These are phyloP conservation scores for Clonostachys rhizophaga DNA, from an alignment of 2,329 filamentous ascomycete species.

Conservation along the genomic window DNA sequence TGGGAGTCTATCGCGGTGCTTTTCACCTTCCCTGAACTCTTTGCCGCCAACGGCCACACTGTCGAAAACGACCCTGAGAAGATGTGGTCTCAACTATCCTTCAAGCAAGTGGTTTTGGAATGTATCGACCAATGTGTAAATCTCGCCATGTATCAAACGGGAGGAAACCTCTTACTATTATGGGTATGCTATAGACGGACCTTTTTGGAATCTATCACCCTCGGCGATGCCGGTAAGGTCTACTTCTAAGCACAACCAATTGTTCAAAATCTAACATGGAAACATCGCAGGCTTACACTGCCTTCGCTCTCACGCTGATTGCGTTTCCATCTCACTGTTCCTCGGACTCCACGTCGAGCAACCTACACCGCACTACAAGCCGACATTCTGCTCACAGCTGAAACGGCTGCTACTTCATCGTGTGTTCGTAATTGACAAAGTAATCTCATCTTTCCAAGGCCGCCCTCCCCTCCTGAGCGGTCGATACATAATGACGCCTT, in stretches of 20 bases:
- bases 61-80: not conserved
- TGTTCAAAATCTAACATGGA: too few relatives aligned
- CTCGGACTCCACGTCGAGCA: conserved; percentile 16
- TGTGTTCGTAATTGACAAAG: conserved; percentile 42
- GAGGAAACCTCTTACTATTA: not conserved
- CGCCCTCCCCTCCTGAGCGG: conserved; percentile 47
- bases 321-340: conserved; percentile 17
- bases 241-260: not conserved
- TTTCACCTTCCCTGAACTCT: not conserved
- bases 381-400: conserved; percentile 20
- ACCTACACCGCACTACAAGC: conserved; percentile 9
- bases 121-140: not conserved
- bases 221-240: not conserved
- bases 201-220: not conserved
- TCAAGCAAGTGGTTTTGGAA: not conserved
- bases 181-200: not conserved
- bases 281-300: conserved; percentile 14
- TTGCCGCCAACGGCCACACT: not conserved
- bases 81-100: not conserved
- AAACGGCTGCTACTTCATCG: conserved; percentile 24
- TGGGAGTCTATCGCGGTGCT: not conserved
- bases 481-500: conserved; percentile 46
- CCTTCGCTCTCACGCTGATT: conserved; percentile 25
- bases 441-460: conserved; percentile 44
- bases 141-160: not conserved